A percentile compares a stretch with the other conserved stretches of the same genome.
Evolutionary conservation across 306 rosid species (phyloP).

Genomic region (Lupinus albus): DNA sequence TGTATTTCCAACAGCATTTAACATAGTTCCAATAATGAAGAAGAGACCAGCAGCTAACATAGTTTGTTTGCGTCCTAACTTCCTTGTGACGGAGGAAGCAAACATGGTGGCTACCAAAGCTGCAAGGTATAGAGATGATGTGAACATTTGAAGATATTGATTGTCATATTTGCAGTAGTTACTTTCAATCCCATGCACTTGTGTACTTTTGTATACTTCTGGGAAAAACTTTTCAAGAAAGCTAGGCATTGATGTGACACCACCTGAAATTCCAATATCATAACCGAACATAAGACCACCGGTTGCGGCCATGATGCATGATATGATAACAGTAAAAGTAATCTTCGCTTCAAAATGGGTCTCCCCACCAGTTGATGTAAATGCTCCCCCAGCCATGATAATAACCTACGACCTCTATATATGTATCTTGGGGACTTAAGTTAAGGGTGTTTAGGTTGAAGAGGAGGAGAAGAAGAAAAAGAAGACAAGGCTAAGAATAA

Average conservation of each 20-base stretch:
- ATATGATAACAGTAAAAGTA: constrained; percentile 50
- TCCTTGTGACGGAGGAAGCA: constrained; percentile 62
- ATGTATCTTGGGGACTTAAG: too few relatives aligned
- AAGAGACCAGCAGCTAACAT: constrained; percentile 74
- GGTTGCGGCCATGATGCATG: constrained; percentile 60
- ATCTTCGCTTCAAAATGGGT: constrained; percentile 53
- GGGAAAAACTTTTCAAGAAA: constrained; percentile 72
- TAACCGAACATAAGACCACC: constrained; percentile 77
- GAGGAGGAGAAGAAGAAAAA: too few relatives aligned
- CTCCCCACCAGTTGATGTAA: constrained; percentile 17
- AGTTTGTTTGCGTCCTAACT: constrained; percentile 56
- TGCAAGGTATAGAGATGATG: constrained; percentile 83
- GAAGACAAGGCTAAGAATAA: too few relatives aligned
- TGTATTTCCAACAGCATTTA: constrained; percentile 51
- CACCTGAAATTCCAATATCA: constrained; percentile 71
- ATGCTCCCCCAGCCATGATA: constrained; percentile 50
- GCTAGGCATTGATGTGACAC: constrained; percentile 69
- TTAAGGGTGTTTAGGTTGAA: too few relatives aligned
- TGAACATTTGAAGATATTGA: constrained; percentile 68
- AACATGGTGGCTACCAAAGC: constrained; percentile 62
- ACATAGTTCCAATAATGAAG: constrained; percentile 58
- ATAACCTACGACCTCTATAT: too few relatives aligned
- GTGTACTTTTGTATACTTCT: constrained; percentile 46
- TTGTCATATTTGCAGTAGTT: constrained; percentile 84
- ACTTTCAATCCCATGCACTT: neutral